Base-by-base conservation (phyloP, 2,329 filamentous ascomycete species). In the Aspergillus aculeatinus region DNA sequence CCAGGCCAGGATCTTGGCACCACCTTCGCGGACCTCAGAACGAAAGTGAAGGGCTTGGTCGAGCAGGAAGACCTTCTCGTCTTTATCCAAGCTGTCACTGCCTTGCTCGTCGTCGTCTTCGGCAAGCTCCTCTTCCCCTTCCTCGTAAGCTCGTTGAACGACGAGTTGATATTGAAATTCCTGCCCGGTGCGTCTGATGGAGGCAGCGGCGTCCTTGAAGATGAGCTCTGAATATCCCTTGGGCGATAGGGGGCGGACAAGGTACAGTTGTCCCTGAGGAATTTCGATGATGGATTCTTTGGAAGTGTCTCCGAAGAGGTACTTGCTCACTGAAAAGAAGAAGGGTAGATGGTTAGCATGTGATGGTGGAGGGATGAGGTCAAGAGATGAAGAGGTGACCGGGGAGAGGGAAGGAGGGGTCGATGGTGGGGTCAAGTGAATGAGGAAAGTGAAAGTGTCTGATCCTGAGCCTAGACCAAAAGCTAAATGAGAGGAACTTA, bases 151-250 rank as follows among this genome's bases (percentile, higher is more conserved):
- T 62, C 95, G 87, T 76, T 99, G 95, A 48, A 98, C 86, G 47
- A 98, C 94, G 12, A 99, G 90, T 76, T 99, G 95, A 75, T 98
- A 99, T 72, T 99, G 93, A 72, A 91, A 97, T 57, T 98, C 92
- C 75, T 96, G 93, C 21, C 91, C 93, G 16, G 95, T 98, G 65
- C 91, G 88, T 65, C 96, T 89, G 72, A 99, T 96, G 64, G 89
- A 92, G 56, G 94, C 92, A 51, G 92, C 90, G 44, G 92, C 90
- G 87, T 99, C 95, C 77, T 95, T 96, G 84, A 97, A 99, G 78
- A 99, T 96, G 74, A 98, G 92, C 78, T 99, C 95, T 1, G 94
- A 97, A 76, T 97, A 98, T 66, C 95, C 95, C 77, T 99, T 99
- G 59, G 94, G 92, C 7, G 94, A 98, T 53, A 92, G 86, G 11